Evolutionary conservation across 164 flowering plant species (phyloP), one percentile per base, ranked within the genome.

Genomic region (Macadamia integrifolia): DNA sequence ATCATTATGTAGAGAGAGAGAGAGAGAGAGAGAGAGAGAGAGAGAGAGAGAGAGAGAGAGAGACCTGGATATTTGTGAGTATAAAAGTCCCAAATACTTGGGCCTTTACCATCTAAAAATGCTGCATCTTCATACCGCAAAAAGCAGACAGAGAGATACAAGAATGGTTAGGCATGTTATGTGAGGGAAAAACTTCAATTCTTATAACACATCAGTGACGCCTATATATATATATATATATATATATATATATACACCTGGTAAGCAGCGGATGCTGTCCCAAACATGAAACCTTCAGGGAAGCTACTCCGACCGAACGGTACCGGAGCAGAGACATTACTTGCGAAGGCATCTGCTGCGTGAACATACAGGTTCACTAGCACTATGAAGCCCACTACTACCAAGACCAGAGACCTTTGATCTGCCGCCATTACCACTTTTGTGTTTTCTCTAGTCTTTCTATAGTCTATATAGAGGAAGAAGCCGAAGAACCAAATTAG

Each of bases 101-200:
- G 78, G 10, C 80, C 81, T 74, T 67, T 79, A 0, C 85, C 85
- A 62, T 56, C 84, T 73, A 82, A 79, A 29, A 44, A 66, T 1
- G 72, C 82, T 50, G 82, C 87, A 48, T 85, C 87, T 75, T 84
- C 87, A 62, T 66, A 69, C 84, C 82, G 77, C 31, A 30, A 64
- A 28, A 64, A 49, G 10, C 28, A 49, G 14, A 23, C 23, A 23
- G 23, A 23, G 23, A 23, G 23, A 23, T 23, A 23, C 23, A 23
- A 23, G 23, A 23, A 23, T 23, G 23, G 23, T 23, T 23, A 23
- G 23, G 23, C 23, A 23, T 23, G 23, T 23, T 23, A 23, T 23
- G 23, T 23, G 23, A 23, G 23, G 0, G 40, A 35, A 35, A 35
- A 35, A 35, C 40, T 35, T 35, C 0, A 35, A 35, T 2, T 35